Conservation (phyloP, 352 stramenopile species). For the Globisporangium perplexum region DNA sequence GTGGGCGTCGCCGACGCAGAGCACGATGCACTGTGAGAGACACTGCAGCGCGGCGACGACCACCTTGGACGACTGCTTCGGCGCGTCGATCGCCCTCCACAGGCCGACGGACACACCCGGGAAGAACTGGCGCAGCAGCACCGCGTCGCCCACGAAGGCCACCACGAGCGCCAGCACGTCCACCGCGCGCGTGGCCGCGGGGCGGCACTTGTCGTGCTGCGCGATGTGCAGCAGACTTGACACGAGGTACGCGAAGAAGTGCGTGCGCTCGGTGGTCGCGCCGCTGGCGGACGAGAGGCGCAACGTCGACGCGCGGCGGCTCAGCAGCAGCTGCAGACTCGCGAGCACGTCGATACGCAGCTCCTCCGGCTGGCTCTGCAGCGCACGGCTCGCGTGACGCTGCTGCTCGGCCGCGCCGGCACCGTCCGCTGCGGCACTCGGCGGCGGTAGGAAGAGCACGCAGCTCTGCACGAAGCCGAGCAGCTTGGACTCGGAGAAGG, state of each 20-base stretch:
- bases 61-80: constrained; percentile 61
- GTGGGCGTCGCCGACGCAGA: constrained; percentile 33
- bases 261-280: constrained; percentile 23
- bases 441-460: constrained; percentile 50
- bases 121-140: constrained; percentile 57
- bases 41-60: constrained; percentile 54
- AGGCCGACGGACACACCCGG: constrained; percentile 57
- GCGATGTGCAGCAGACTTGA: constrained; percentile 55
- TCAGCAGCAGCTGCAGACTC: constrained; percentile 35
- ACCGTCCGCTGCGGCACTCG: constrained; percentile 14
- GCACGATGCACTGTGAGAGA: constrained; percentile 24
- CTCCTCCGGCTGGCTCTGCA: constrained; percentile 47
- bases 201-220: constrained; percentile 39
- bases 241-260: constrained; percentile 73
- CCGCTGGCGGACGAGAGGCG: constrained; percentile 13
- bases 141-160: constrained; percentile 29
- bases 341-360: constrained; percentile 42
- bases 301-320: neutral
- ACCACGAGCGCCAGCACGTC: constrained; percentile 33
- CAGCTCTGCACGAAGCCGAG: constrained; percentile 47
- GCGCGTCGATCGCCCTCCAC: constrained; percentile 60
- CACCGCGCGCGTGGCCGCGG: constrained; percentile 31
- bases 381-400: neutral
- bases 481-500: constrained; percentile 16
- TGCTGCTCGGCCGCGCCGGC: neutral